phyloP scores from a whole-genome alignment of 441 rosid genomes.

The Syzygium malaccense region DNA sequence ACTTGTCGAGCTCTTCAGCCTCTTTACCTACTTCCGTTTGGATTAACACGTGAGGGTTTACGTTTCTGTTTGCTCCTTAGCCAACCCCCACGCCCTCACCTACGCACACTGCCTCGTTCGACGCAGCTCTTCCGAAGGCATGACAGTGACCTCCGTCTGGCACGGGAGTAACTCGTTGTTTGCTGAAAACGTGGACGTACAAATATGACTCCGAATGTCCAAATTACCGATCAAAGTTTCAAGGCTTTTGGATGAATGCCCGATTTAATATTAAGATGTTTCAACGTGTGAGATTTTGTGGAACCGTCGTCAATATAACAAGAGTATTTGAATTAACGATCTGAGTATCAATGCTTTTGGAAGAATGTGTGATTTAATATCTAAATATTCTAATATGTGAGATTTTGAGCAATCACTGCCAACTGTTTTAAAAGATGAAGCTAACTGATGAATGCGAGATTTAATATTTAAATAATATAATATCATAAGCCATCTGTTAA shows the following conservation, averaged over 20 bases:
- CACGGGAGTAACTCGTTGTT: not conserved
- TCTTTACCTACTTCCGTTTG: not conserved
- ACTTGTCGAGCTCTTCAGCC: not conserved
- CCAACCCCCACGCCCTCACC: not conserved
- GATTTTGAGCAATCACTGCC: not conserved
- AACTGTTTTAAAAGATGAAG: no score
- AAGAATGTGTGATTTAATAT: not conserved
- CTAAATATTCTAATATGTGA: no score
- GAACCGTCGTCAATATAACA: rapidly evolving
- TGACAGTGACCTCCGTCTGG: not conserved
- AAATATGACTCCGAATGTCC: no score
- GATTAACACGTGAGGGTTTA: not conserved
- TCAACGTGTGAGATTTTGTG: no score
- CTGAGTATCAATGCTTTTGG: not conserved
- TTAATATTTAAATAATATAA: not conserved
- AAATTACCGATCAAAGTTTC: no score
- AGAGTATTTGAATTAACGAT: not conserved
- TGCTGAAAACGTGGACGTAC: no score
- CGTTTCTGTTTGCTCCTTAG: not conserved
- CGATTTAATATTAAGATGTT: no score
- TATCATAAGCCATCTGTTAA: not conserved
- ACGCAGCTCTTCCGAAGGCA: not conserved
- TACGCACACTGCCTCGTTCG: not conserved
- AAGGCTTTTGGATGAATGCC: no score
- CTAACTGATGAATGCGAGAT: rapidly evolving